Base-by-base conservation (phyloP, 805 yeast genomes). In the Scheffersomyces ergatensis region DNA sequence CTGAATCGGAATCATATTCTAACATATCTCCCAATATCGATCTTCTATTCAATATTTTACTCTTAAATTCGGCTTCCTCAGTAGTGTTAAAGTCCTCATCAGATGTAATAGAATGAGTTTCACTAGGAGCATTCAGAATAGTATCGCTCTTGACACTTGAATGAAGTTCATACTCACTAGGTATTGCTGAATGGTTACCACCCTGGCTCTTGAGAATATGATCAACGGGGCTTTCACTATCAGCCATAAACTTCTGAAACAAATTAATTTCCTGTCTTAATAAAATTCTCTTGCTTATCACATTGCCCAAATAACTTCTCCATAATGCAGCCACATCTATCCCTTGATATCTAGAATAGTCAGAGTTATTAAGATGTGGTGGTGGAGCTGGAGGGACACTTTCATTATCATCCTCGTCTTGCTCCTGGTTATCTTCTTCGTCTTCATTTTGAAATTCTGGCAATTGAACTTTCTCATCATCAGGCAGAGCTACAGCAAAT, bases 11-110 rank as follows among this genome's bases (percentile, higher is more conserved):
- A n/a, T 58, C 60, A 47, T 70, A 67, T 39, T 68, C 74, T 40
- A 70, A 55, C 76, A 70, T 68, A 9, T 70, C 74, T 24, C 73
- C 71, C 46, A 70, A 53, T 50, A 70, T 61, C 9, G 73, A 67
- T 39, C 66, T 60, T 39, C 76, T 59, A 42, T 70, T 65, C 31
- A 48, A 48, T 43, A 42, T 55, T 31, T 46, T 49, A 36, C 45
- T 53, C 47, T 51, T 44, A 45, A 69, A 60, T 37, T 54, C 59
- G 37, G 57, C 60, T 9, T 53, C 52, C 16, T 35, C 13, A 25
- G 14, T 12, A n/a, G 30, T 19, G 4, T 17, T 19, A 1, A 39
- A 34, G 5, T 26, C 40, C 13, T 37, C 32, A 6, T 14, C 32
- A 5, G 32, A 29, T 14, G 11, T 11, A 23, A 18, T 32, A 14